Evolutionary conservation across 2,329 filamentous ascomycete genomes (phyloP).

Genomic region (Alternaria sp.): DNA sequence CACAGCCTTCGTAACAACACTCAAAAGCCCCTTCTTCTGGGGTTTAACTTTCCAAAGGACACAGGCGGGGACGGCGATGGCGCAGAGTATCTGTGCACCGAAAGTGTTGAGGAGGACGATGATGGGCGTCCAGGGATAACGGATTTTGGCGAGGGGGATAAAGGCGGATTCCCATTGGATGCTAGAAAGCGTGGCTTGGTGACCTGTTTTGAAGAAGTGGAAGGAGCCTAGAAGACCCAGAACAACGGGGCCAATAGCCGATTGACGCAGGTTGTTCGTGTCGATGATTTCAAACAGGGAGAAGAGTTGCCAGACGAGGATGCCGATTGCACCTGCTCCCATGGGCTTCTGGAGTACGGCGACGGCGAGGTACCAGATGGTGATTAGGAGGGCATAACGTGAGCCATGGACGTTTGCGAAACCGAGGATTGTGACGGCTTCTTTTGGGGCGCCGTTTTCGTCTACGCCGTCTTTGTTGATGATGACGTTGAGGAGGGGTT

Average conservation of each 20-base stretch:
- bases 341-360: conserved; percentile 91
- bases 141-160: conserved; percentile 81
- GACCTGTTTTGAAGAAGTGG: conserved; percentile 97
- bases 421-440: conserved; percentile 78
- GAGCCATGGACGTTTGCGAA: conserved; percentile 94
- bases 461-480: conserved; percentile 39
- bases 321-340: conserved; percentile 82
- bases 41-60: conserved; percentile 90
- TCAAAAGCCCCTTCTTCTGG: conserved; percentile 69
- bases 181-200: conserved; percentile 84
- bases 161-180: conserved; percentile 98
- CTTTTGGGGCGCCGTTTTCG: conserved; percentile 41
- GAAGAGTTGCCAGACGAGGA: conserved; percentile 89
- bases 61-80: conserved; percentile 78
- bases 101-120: conserved; percentile 87
- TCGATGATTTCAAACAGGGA: conserved; percentile 73
- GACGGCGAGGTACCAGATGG: conserved; percentile 79
- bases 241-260: conserved; percentile 81
- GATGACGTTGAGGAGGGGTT: conserved; percentile 81
- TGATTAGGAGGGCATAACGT: conserved; percentile 83
- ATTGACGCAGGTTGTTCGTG: conserved; percentile 68
- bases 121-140: conserved; percentile 89
- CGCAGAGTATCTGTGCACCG: conserved; percentile 85
- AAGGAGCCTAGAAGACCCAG: conserved; percentile 90
- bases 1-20: conserved; percentile 73